These are phyloP conservation scores for Aspergillaceae sp. DNA, from an alignment of 2,329 filamentous ascomycete genomes.

Conservation along the genomic window DNA sequence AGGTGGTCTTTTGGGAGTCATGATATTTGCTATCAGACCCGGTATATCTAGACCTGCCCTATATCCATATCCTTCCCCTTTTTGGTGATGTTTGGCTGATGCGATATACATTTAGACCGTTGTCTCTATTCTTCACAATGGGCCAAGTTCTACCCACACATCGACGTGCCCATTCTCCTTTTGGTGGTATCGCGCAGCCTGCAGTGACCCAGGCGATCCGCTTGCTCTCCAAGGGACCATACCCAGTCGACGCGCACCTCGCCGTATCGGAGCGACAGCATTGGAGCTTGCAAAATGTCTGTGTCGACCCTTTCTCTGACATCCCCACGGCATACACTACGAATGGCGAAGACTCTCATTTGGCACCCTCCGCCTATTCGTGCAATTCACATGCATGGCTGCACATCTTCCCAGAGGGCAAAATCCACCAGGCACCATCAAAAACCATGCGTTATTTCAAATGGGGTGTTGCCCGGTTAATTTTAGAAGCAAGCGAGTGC, in stretches of 20 bases:
- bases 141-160: conserved; percentile 90
- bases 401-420: conserved; percentile 92
- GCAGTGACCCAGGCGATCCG: conserved; percentile 79
- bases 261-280: conserved; percentile 26
- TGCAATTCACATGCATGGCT: conserved; percentile 72
- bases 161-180: conserved; percentile 64
- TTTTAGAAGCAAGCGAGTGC: conserved; percentile 78
- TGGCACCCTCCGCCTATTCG: conserved; percentile 62
- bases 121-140: conserved; percentile 72
- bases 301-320: conserved; percentile 41
- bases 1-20: conserved; percentile 88
- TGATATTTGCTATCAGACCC: conserved; percentile 88
- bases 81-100: conserved; percentile 2
- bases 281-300: conserved; percentile 35
- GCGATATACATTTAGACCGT: conserved; percentile 40
- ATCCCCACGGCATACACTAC: conserved; percentile 34
- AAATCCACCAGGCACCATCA: conserved; percentile 76
- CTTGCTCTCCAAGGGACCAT: conserved; percentile 63
- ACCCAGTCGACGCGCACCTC: conserved; percentile 41
- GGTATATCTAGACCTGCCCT: conserved; percentile 41
- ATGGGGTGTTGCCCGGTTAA: conserved; percentile 87
- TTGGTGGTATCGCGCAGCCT: conserved; percentile 83
- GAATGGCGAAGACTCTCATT: conserved; percentile 43
- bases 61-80: neutral
- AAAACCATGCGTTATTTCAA: conserved; percentile 92